Conservation (phyloP, 352 stramenopile genomes). For the Phytopythium helicoides region DNA sequence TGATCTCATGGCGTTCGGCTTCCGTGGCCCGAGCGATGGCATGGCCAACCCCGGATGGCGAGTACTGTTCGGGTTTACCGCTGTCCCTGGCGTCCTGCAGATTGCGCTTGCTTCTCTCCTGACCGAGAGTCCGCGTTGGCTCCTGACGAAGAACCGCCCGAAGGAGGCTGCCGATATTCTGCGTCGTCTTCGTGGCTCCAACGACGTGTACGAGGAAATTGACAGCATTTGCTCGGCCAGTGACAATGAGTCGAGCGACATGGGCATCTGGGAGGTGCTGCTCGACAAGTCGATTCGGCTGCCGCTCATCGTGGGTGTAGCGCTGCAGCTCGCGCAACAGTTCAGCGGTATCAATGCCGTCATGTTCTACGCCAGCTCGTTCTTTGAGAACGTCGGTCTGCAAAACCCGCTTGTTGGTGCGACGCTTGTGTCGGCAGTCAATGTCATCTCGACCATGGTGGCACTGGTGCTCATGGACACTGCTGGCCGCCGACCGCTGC, state of each 20-base stretch:
- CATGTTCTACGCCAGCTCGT: constrained; percentile 80
- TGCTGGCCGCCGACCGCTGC: constrained; percentile 54
- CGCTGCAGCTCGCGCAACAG: constrained; percentile 67
- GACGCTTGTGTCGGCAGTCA: constrained; percentile 62
- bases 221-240: constrained; percentile 79
- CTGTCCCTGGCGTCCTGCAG: constrained; percentile 60
- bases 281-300: constrained; percentile 60
- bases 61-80: constrained; percentile 67
- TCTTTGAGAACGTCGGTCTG: constrained; percentile 71
- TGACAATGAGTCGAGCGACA: constrained; percentile 64
- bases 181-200: constrained; percentile 57
- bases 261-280: constrained; percentile 66
- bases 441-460: constrained; percentile 70
- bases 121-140: constrained; percentile 66
- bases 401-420: constrained; percentile 64
- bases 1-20: constrained; percentile 57
- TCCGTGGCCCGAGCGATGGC: constrained; percentile 52
- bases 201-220: constrained; percentile 79
- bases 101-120: constrained; percentile 57
- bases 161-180: constrained; percentile 75
- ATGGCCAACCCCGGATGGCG: constrained; percentile 60
- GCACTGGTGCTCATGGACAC: constrained; percentile 77
- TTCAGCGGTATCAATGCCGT: constrained; percentile 77
- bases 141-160: constrained; percentile 68
- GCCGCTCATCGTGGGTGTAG: constrained; percentile 53